A percentile compares a stretch with the other conserved stretches of the same genome.
phyloP scores from a whole-genome alignment of 225 moss, liverwort and hornwort species.

The Polytrichum formosum region DNA sequence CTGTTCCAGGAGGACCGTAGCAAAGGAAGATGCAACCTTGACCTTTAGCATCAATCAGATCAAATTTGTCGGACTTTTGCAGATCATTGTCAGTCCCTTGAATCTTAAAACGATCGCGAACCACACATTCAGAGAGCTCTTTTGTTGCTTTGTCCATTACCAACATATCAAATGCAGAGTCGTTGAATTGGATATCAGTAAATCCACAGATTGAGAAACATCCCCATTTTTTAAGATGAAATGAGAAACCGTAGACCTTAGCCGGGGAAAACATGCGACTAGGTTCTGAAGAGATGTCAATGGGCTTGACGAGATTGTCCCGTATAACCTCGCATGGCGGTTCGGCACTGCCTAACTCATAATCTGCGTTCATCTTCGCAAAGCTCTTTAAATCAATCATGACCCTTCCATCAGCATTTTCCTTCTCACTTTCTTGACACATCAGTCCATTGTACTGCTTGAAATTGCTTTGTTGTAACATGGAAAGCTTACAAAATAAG shows the following conservation, averaged over 20 bases:
- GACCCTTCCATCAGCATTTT: conserved; percentile 8
- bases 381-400: conserved; percentile 27
- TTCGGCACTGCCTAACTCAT: accelerated
- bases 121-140: not conserved
- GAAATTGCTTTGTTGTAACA: not conserved
- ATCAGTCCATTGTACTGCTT: conserved; percentile 29
- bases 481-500: conserved; percentile 5
- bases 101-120: not conserved
- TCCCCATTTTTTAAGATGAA: conserved; percentile 33
- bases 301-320: accelerated
- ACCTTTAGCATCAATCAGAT: conserved; percentile 50
- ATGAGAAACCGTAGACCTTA: conserved; percentile 30
- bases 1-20: conserved; percentile 49
- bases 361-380: not conserved
- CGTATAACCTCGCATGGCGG: not conserved
- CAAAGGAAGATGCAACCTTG: conserved; percentile 45
- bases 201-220: conserved; percentile 28
- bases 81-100: not conserved
- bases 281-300: conserved; percentile 7
- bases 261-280: conserved; percentile 28
- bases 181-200: conserved; percentile 14
- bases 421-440: not conserved
- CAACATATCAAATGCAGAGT: conserved; percentile 30
- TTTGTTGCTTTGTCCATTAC: conserved; percentile 42
- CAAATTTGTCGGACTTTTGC: not conserved